Evolutionary conservation across 2,329 filamentous ascomycete genomes (phyloP).

Genomic region (Ilyonectria sp.): DNA sequence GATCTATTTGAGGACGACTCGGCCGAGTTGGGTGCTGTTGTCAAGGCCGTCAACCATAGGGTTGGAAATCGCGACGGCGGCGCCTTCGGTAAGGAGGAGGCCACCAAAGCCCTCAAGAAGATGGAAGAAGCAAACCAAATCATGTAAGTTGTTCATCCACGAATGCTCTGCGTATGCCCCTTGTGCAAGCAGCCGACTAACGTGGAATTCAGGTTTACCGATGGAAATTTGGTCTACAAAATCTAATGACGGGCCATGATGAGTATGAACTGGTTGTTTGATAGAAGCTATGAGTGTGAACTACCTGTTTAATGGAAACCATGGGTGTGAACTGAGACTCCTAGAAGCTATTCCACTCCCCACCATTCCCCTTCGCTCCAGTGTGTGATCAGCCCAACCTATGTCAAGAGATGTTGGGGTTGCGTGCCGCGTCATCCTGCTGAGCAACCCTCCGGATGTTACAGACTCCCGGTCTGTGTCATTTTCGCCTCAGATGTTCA

Average conservation of each 20-base stretch:
- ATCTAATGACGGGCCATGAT: conserved; percentile 61
- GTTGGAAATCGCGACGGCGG: conserved; percentile 68
- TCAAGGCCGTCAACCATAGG: conserved; percentile 84
- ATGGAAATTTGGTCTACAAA: conserved; percentile 79
- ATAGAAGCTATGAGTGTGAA: too few relatives aligned
- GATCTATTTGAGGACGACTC: conserved; percentile 90
- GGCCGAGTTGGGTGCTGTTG: conserved; percentile 80
- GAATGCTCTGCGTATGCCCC: neutral
- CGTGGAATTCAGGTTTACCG: conserved; percentile 63
- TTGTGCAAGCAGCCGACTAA: conserved; percentile 38
- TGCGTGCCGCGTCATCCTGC: too few relatives aligned
- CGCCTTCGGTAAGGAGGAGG: conserved; percentile 80
- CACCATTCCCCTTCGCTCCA: too few relatives aligned
- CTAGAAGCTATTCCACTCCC: too few relatives aligned
- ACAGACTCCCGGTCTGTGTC: too few relatives aligned
- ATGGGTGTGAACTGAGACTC: too few relatives aligned
- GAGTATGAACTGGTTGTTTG: too few relatives aligned
- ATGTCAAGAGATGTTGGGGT: too few relatives aligned
- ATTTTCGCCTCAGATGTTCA: too few relatives aligned
- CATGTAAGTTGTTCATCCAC: conserved; percentile 76
- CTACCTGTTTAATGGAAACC: too few relatives aligned
- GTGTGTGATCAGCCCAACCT: too few relatives aligned
- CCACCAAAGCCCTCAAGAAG: conserved; percentile 80
- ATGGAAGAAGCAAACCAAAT: conserved; percentile 91
- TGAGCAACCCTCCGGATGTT: too few relatives aligned